Evolutionary conservation across 2,329 filamentous ascomycete genomes (phyloP).

Genomic region (Beauveria asiatica): DNA sequence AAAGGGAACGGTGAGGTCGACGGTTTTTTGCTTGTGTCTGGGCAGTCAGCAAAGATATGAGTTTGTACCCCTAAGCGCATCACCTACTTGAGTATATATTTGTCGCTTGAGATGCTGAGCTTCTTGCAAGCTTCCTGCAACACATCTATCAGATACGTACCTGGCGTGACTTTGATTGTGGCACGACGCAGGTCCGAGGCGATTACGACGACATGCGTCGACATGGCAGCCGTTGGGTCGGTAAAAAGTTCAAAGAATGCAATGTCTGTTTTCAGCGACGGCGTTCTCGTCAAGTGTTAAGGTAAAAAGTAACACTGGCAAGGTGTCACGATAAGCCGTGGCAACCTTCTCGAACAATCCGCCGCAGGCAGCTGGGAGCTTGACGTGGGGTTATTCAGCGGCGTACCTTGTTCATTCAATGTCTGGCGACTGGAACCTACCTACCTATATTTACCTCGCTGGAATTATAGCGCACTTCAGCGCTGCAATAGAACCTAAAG

Average conservation of each 20-base stretch:
- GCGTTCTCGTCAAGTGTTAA: background rate
- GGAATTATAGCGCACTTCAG: background rate
- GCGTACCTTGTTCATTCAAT: background rate
- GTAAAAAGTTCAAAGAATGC: background rate
- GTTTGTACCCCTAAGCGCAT: background rate
- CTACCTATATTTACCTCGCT: too few relatives aligned
- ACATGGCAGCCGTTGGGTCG: slow-evolving; percentile 43
- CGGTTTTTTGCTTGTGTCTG: slow-evolving; percentile 72
- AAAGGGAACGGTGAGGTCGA: slow-evolving; percentile 80
- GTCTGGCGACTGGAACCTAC: background rate
- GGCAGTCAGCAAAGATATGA: background rate
- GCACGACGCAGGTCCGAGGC: slow-evolving; percentile 69
- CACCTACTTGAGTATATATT: slow-evolving; percentile 71
- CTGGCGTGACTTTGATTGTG: slow-evolving; percentile 74
- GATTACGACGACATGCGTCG: slow-evolving; percentile 81
- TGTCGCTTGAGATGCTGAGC: slow-evolving; percentile 62
- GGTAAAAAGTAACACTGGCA: background rate
- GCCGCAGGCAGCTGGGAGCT: slow-evolving; percentile 10
- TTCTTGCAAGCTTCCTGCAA: slow-evolving; percentile 81
- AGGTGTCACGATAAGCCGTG: background rate
- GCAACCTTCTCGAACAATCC: slow-evolving; percentile 13
- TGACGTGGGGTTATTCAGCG: slow-evolving; percentile 4
- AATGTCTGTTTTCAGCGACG: background rate
- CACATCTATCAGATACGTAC: slow-evolving; percentile 75
- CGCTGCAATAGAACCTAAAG: background rate